Conservation (phyloP, 306 rosid genomes). For the Astragalus membranaceus region DNA sequence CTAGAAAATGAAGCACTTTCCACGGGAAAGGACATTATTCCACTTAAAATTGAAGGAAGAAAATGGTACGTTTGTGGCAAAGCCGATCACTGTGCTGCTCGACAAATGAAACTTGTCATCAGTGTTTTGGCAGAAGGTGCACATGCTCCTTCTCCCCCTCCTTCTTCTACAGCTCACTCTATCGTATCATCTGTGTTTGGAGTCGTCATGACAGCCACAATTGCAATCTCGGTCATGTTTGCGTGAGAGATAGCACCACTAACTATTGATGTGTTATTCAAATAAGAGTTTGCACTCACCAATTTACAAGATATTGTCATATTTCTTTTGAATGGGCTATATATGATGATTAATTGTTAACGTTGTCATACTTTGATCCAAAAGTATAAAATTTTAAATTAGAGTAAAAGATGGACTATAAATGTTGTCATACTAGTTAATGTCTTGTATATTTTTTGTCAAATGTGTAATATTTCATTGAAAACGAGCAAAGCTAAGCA, state of each 20-base stretch:
- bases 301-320: not conserved
- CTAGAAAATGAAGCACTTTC: not conserved
- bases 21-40: not conserved
- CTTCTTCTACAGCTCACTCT: not conserved
- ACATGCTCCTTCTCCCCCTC: conserved; percentile 27
- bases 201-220: not conserved
- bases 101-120: conserved; percentile 29
- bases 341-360: too few species aligned
- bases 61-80: conserved; percentile 29
- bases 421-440: too few species aligned
- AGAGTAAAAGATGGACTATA: too few species aligned
- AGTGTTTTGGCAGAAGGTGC: not conserved
- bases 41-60: conserved; percentile 1
- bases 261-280: not conserved
- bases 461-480: too few species aligned
- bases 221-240: not conserved
- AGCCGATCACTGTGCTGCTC: conserved; percentile 2
- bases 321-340: not conserved
- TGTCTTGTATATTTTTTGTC: too few species aligned
- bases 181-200: not conserved
- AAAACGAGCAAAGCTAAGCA: too few species aligned
- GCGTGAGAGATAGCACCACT: not conserved
- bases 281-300: not conserved
- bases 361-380: too few species aligned
- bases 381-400: too few species aligned